Evolutionary conservation across 148 eudicot genomes (phyloP).

Genomic region (Amaranthus hypochondriacus): DNA sequence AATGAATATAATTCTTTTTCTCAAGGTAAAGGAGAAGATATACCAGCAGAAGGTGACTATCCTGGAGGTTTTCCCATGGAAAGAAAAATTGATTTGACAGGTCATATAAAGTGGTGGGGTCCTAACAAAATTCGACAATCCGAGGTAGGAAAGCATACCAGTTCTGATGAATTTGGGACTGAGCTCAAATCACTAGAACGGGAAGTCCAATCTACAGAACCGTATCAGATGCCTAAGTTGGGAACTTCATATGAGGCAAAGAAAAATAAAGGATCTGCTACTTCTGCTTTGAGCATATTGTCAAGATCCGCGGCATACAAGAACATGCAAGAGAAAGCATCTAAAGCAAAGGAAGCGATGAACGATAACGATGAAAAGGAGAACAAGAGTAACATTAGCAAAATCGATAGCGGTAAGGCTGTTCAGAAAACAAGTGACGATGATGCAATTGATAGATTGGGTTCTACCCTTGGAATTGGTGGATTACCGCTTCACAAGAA

Average conservation of each 20-base stretch:
- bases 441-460: constrained; percentile 48
- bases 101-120: constrained; percentile 94
- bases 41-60: constrained; percentile 53
- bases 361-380: constrained; percentile 68
- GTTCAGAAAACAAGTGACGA: constrained; percentile 50
- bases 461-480: constrained; percentile 37
- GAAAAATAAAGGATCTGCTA: constrained; percentile 41
- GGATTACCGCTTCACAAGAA: constrained; percentile 54
- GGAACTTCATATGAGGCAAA: constrained; percentile 57
- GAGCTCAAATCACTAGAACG: constrained; percentile 74
- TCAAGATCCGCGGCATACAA: constrained; percentile 80
- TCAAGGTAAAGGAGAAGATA: constrained; percentile 61
- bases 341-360: constrained; percentile 51
- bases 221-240: constrained; percentile 88
- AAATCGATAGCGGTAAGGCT: constrained; percentile 59
- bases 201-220: constrained; percentile 57
- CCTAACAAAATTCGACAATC: constrained; percentile 50
- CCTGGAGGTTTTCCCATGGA: constrained; percentile 60
- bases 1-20: background rate
- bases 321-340: constrained; percentile 71
- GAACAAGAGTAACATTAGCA: constrained; percentile 57
- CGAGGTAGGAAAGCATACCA: constrained; percentile 46
- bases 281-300: constrained; percentile 83
- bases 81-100: constrained; percentile 84
- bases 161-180: constrained; percentile 57